Percentiles rank a stretch among this genome's conserved stretches.
These are phyloP conservation scores for Leccinum variabile DNA, from an alignment of 1,284 basidiomycete genomes.

Conservation along the genomic window DNA sequence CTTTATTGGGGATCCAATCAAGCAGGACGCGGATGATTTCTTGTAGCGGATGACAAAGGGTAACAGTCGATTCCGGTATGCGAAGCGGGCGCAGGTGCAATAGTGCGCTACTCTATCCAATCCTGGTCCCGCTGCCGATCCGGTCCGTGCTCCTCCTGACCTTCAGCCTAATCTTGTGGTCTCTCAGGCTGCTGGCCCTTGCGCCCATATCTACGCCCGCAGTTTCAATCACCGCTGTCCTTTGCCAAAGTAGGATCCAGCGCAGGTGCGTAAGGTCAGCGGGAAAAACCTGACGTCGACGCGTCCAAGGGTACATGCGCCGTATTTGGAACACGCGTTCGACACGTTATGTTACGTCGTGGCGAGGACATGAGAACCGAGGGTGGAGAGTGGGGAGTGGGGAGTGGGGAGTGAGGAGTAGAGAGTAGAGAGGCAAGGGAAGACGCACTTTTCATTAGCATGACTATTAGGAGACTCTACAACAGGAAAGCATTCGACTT, in stretches of 20 bases:
- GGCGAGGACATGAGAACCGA: constrained; percentile 4
- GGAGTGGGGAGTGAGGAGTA: no score
- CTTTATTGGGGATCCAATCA: constrained; percentile 26
- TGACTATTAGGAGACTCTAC: constrained; percentile 72
- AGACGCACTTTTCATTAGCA: constrained; percentile 54
- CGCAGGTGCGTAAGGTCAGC: constrained; percentile 12
- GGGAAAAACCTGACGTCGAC: constrained; percentile 29
- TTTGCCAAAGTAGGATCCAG: background rate
- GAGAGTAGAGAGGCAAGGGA: background rate
- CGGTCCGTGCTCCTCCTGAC: background rate
- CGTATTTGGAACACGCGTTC: constrained; percentile 23
- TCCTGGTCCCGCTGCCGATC: constrained; percentile 6
- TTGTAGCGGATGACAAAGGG: constrained; percentile 24
- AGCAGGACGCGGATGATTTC: constrained; percentile 22
- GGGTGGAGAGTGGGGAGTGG: background rate
- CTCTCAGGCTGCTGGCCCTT: constrained; percentile 1
- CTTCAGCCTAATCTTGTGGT: background rate
- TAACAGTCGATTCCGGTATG: constrained; percentile 25
- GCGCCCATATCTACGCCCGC: constrained; percentile 2
- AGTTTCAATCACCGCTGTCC: background rate
- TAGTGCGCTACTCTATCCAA: background rate
- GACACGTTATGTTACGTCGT: constrained; percentile 35
- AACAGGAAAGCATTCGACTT: constrained; percentile 57
- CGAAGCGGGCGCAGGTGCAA: constrained; percentile 4
- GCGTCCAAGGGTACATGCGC: constrained; percentile 28